A percentile compares a stretch with the other conserved stretches of the same genome.
Conservation (phyloP, 2,329 filamentous ascomycete genomes). For the Orbilia brochopaga region DNA sequence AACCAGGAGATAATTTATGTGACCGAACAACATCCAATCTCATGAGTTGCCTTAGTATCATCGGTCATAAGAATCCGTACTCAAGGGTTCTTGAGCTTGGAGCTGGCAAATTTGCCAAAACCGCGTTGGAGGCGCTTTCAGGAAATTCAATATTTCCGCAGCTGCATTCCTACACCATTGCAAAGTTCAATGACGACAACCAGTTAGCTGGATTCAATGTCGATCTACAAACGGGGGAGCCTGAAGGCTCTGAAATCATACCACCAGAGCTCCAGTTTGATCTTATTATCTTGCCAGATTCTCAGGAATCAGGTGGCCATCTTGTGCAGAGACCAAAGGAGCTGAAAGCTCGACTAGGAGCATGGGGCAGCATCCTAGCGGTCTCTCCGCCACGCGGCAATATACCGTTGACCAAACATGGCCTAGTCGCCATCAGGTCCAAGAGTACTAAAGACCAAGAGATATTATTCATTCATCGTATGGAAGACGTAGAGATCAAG, state of each 20-base stretch:
- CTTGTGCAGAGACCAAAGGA: neutral
- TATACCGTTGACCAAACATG: neutral
- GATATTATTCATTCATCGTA: neutral
- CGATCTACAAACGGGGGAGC: conserved; percentile 5
- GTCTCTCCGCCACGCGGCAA: neutral
- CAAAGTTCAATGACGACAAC: neutral
- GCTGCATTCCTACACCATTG: conserved; percentile 17
- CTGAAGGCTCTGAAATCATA: neutral
- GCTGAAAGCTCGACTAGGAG: neutral
- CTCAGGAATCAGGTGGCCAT: neutral
- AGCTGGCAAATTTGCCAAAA: conserved; percentile 56
- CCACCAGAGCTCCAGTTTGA: conserved; percentile 12
- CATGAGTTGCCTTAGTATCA: conserved; percentile 53
- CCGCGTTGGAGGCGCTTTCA: neutral
- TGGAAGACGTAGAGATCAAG: neutral
- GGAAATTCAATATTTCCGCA: conserved; percentile 7
- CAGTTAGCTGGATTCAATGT: conserved; percentile 10
- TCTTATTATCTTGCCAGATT: conserved; percentile 4
- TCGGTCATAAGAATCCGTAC: conserved; percentile 56
- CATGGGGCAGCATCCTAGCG: neutral
- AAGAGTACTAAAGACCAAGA: neutral
- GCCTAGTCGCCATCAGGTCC: neutral
- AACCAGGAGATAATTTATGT: neutral
- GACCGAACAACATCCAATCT: neutral
- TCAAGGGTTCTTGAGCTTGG: conserved; percentile 59